Percentiles rank a stretch among this genome's conserved stretches.
phyloP scores from a whole-genome alignment of 1,139 yeast genomes.

The Blastobotrys capitulatus region DNA sequence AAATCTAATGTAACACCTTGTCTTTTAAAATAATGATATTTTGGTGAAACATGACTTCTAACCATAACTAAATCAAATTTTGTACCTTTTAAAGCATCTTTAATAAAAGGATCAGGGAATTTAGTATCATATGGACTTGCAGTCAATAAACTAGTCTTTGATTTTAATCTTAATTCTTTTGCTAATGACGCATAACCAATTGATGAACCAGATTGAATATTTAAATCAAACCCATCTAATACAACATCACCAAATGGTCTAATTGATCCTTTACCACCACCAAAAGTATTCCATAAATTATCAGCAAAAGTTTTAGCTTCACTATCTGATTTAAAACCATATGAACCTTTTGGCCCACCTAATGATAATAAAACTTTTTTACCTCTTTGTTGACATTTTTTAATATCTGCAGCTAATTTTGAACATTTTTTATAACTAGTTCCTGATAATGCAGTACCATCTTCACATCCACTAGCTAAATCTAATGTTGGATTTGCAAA shows the following conservation, averaged over 20 bases:
- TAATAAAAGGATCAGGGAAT: constrained; percentile 82
- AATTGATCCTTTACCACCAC: constrained; percentile 58
- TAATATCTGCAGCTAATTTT: constrained; percentile 70
- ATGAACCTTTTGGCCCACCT: constrained; percentile 77
- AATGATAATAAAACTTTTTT: constrained; percentile 67
- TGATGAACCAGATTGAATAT: constrained; percentile 50
- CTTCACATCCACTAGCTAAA: constrained; percentile 53
- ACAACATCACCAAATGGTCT: constrained; percentile 72
- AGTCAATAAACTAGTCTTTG: constrained; percentile 58
- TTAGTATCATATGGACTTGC: constrained; percentile 92
- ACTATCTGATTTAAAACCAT: constrained; percentile 56
- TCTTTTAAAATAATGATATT: constrained; percentile 37
- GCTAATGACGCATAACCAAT: constrained; percentile 52
- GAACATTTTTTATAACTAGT: constrained; percentile 56
- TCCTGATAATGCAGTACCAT: constrained; percentile 42
- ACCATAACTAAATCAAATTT: constrained; percentile 80
- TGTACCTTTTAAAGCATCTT: constrained; percentile 55
- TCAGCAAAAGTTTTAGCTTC: constrained; percentile 60
- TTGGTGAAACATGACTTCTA: constrained; percentile 91
- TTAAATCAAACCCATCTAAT: constrained; percentile 67
- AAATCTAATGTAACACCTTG: constrained; percentile 61
- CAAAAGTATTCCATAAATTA: constrained; percentile 79
- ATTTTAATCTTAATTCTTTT: constrained; percentile 20
- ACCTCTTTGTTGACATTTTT: constrained; percentile 67
- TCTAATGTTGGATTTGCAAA: constrained; percentile 42